Percentiles rank a stretch among this genome's conserved stretches.
These are phyloP conservation scores for Xanthoconium purpureum DNA, from an alignment of 768 basidiomycete species.

Conservation along the genomic window DNA sequence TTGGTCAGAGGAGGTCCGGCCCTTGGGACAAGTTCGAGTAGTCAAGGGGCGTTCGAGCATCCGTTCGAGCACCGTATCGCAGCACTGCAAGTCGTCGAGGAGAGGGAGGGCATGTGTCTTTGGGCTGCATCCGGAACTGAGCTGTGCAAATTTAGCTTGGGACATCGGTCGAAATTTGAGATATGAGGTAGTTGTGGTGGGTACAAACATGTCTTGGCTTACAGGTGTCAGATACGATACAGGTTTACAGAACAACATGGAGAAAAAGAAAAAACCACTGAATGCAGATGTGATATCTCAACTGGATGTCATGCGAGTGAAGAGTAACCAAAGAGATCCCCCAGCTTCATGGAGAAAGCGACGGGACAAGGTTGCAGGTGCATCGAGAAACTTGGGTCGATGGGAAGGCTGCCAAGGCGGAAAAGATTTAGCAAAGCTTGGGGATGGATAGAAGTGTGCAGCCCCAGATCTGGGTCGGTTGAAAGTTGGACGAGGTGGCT, in stretches of 20 bases:
- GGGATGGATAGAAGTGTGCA: neutral
- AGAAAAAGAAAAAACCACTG: neutral
- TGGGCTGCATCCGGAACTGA: constrained; percentile 50
- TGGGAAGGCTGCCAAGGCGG: neutral
- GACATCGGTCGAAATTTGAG: constrained; percentile 30
- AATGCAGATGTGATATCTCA: neutral
- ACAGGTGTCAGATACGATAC: constrained; percentile 7
- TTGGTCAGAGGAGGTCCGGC: constrained; percentile 46
- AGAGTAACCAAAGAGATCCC: constrained; percentile 10
- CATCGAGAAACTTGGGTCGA: neutral
- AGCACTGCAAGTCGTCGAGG: constrained; percentile 50
- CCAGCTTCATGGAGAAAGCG: constrained; percentile 18
- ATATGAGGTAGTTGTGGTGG: neutral
- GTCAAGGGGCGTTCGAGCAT: constrained; percentile 32
- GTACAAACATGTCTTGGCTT: constrained; percentile 1
- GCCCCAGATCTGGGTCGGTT: neutral
- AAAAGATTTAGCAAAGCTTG: neutral
- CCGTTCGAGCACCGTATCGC: constrained; percentile 39
- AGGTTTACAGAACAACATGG: constrained; percentile 10
- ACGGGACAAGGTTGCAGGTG: constrained; percentile 16
- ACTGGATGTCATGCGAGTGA: neutral
- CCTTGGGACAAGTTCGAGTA: constrained; percentile 4
- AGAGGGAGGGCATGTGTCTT: constrained; percentile 40
- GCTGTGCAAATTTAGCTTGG: constrained; percentile 49
- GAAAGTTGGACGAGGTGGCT: neutral